Conservation (phyloP, 495 filamentous ascomycete species). For the Penicillium goetzii region DNA sequence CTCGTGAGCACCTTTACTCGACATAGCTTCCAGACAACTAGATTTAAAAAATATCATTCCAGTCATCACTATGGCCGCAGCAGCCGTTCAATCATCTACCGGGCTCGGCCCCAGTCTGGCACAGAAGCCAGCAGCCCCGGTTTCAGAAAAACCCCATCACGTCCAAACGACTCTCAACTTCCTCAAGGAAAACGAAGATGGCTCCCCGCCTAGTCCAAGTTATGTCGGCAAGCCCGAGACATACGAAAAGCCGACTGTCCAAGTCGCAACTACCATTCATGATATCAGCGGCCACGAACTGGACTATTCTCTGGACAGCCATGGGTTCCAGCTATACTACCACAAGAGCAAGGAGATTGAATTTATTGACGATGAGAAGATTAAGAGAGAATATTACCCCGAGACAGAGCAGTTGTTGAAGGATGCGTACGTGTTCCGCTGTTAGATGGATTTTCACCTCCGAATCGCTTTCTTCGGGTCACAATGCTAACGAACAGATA, state of each 20-base stretch:
- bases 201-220: conserved; percentile 54
- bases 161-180: conserved; percentile 63
- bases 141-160: conserved; percentile 42
- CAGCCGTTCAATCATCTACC: conserved; percentile 43
- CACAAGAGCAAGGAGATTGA: conserved; percentile 53
- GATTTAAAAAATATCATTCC: not conserved
- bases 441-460: not conserved
- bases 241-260: conserved; percentile 47
- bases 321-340: conserved; percentile 55
- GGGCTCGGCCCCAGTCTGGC: conserved; percentile 20
- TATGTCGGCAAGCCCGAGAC: conserved; percentile 55
- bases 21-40: not conserved
- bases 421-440: conserved; percentile 47
- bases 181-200: conserved; percentile 61
- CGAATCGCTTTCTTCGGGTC: not conserved
- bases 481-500: not conserved
- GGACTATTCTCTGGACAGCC: conserved; percentile 52
- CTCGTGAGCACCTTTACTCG: not conserved
- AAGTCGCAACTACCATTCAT: conserved; percentile 42
- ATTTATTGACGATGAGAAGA: conserved; percentile 67
- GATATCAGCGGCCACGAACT: conserved; percentile 55
- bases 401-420: conserved; percentile 70
- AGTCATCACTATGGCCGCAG: conserved; percentile 38
- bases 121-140: conserved; percentile 20
- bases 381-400: conserved; percentile 66